Base-by-base conservation (phyloP, 2,329 filamentous ascomycete genomes). In the Zymoseptoria brevis region DNA sequence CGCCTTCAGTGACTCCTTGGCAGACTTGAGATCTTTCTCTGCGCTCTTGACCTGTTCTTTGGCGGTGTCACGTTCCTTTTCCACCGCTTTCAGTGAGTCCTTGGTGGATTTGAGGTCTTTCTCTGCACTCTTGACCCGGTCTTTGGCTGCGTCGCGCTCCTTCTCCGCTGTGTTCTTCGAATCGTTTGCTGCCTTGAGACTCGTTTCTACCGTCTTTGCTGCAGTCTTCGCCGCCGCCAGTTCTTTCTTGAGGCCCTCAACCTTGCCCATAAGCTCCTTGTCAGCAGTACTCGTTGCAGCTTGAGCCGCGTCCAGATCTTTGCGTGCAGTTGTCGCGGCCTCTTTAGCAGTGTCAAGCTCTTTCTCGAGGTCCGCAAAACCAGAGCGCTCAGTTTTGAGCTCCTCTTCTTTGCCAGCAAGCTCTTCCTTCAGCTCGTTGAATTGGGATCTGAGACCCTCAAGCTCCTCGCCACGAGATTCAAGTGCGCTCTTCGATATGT, bases 391-490 rank as follows among this genome's bases (percentile, higher is more conserved):
- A 30, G 66, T 65, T 19, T 62, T 63, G 19, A 72, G 67, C 59
- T 72, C 70, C n/a, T 66, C 67, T 19, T 72, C 70, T 41, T 61
- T 59, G 19, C 63, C 63, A 16, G 58, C 61, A n/a, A 72, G 59
- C 53, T 72, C 69, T 21, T 67, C 67, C 45, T 62, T 57, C 8
- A 70, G 54, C 29, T 71, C 69, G 16, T 55, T 56, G 30, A 70
- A 22, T 49, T 69, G 64, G 11, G 57, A 49, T 41, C 59, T 60
- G 19, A 72, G 58, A 22, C 62, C 60, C 1, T 64, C 62, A 21
- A 69, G 30, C 50, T 70, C 67, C 29, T 68, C 67, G n/a, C 80
- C 76, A 19, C 75, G 73, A 19, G 80, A 78, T 50, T 80, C 75
- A 19, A 75, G 56, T 54, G 69, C 66, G 21, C 57, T 63, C 29